Evolutionary conservation across 1,139 yeast genomes (phyloP).

Genomic region (Magnusiomyces fungicola): DNA sequence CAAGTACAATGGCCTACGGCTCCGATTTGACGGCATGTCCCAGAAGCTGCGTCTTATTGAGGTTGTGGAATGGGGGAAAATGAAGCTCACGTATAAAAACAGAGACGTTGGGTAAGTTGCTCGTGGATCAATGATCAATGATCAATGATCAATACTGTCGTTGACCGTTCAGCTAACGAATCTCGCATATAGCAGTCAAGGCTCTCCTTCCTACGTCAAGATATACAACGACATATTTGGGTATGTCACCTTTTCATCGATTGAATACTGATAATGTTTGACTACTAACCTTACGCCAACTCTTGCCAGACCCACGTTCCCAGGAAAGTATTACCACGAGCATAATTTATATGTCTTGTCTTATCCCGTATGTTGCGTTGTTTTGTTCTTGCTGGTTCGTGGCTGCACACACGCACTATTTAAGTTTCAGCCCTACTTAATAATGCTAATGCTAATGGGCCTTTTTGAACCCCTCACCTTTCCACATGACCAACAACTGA

Average conservation of each 20-base stretch:
- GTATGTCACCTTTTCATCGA: too few relatives aligned
- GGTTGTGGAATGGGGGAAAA: conserved; percentile 24
- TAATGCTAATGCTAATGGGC: too few relatives aligned
- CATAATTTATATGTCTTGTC: not conserved
- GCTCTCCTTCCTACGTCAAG: conserved; percentile 22
- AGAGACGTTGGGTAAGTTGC: conserved; percentile 22
- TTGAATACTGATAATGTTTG: too few relatives aligned
- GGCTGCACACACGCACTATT: too few relatives aligned
- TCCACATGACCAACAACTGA: too few relatives aligned
- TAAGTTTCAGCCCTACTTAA: not conserved
- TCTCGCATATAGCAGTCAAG: conserved; percentile 17
- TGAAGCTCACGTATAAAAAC: conserved; percentile 23
- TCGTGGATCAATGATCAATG: not conserved
- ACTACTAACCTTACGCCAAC: too few relatives aligned
- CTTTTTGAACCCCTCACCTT: too few relatives aligned
- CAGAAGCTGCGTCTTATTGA: conserved; percentile 26
- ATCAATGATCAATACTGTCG: not conserved
- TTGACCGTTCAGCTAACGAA: not conserved
- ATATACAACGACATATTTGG: conserved; percentile 30
- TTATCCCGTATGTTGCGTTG: not conserved
- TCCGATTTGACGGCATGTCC: conserved; percentile 25
- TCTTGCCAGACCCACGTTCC: conserved; percentile 29
- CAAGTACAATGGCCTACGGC: conserved; percentile 24
- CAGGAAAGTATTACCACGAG: conserved; percentile 21
- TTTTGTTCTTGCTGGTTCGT: not conserved